Evolutionary conservation across 106 monocot species (phyloP).

Genomic region (Allium sativum): DNA sequence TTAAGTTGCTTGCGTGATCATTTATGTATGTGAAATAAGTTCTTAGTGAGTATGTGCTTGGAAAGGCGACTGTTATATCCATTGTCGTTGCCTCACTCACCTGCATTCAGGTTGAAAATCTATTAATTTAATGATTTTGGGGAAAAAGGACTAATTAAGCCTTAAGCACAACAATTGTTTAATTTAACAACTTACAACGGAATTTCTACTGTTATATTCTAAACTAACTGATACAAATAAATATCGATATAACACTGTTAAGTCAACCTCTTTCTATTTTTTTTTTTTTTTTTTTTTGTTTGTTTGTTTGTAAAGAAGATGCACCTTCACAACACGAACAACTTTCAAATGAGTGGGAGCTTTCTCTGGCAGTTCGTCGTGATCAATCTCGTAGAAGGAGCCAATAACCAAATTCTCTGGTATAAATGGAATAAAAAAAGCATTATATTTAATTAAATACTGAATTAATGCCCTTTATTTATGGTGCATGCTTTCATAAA

Average conservation of each 20-base stretch:
- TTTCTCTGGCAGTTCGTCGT: conserved; percentile 56
- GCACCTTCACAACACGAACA: conserved; percentile 59
- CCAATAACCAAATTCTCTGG: conserved; percentile 27
- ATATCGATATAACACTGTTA: too few relatives aligned
- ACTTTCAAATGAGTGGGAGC: conserved; percentile 78
- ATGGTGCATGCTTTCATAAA: not conserved
- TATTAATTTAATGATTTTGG: not conserved
- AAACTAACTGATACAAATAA: too few relatives aligned
- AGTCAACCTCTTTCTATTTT: too few relatives aligned
- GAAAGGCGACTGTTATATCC: conserved; percentile 63
- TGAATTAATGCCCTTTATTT: not conserved
- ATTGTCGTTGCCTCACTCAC: conserved; percentile 47
- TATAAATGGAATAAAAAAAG: not conserved
- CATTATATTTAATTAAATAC: not conserved
- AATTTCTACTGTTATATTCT: too few relatives aligned
- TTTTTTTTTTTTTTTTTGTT: too few relatives aligned
- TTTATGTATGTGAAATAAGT: conserved; percentile 32
- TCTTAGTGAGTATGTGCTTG: conserved; percentile 50
- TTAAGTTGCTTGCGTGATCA: too few relatives aligned
- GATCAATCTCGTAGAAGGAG: conserved; percentile 76
- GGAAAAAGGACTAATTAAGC: not conserved
- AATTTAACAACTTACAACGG: too few relatives aligned
- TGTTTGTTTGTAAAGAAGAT: too few relatives aligned
- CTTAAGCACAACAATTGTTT: too few relatives aligned
- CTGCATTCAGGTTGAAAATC: conserved; percentile 5